These are phyloP conservation scores for Mytilinidion resinicola DNA, from an alignment of 495 filamentous ascomycete genomes.

Conservation along the genomic window DNA sequence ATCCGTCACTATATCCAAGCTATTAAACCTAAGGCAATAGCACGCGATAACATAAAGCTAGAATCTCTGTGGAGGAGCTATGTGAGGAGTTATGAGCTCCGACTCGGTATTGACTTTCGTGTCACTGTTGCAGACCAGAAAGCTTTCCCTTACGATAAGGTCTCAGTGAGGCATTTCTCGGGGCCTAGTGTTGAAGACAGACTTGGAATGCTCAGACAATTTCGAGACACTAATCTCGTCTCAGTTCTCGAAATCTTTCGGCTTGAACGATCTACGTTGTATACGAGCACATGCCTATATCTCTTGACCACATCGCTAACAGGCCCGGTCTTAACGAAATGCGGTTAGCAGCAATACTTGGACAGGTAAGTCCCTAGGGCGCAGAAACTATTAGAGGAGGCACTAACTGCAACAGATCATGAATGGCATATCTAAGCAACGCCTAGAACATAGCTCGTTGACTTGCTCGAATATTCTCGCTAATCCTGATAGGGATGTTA, in stretches of 20 bases:
- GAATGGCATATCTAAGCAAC: neutral
- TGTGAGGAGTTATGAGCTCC: neutral
- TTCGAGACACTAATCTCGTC: neutral
- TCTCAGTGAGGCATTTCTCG: neutral
- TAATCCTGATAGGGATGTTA: neutral
- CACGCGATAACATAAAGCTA: too few species aligned
- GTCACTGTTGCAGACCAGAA: neutral
- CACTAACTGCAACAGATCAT: neutral
- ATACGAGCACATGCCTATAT: neutral
- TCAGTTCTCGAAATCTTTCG: neutral
- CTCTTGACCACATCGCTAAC: neutral
- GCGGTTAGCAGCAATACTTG: neutral
- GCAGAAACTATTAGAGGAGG: neutral
- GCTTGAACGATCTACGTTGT: neutral
- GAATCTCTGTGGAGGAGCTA: neutral
- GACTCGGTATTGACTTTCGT: neutral
- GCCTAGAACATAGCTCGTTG: neutral
- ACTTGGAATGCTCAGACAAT: neutral
- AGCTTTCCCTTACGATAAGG: neutral
- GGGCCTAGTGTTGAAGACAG: neutral
- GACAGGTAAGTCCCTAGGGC: neutral
- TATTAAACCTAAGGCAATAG: too few species aligned
- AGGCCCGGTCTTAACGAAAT: neutral
- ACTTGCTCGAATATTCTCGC: neutral
- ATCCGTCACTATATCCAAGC: too few species aligned